Base-by-base conservation (phyloP, 768 basidiomycete species). In the Psilocybe tampanensis region DNA sequence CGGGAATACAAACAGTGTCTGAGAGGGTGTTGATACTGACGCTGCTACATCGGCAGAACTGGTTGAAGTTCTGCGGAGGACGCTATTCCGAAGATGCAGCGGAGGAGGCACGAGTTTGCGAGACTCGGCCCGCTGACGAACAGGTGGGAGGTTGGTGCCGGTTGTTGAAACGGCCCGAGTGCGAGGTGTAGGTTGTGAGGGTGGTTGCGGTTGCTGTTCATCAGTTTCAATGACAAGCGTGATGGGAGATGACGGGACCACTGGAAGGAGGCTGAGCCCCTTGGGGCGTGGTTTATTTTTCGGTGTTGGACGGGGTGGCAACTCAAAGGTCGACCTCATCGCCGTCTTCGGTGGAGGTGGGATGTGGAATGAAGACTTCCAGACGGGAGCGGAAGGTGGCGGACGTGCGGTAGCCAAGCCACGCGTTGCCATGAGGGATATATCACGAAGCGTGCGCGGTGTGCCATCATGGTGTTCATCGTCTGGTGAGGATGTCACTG, bases 1-100 rank as follows among this genome's bases (percentile, higher is more conserved):
- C 1, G 92, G 92, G 67, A 94, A 94, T 34, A 94, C 86, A 63
- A 94, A 93, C 44, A 94, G 78, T 0, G 92, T 94, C 68, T 94
- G 92, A 1, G 91, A 90, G 29, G 89, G 88, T 32, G 86, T 81
- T 17, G 70, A 66, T 3, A 64, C 51, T 13, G 12, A 13, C 36
- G 55, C 39, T 52, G 65, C 67, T 22, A 71, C 61, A 26, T 67
- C 60, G n/a, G 64, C 56, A 52, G 66, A 66, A 51, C 66, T 56
- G 45, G 60, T 65, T 47, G 73, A 71, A 26, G 70, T 62, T 60
- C 72, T 74, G 48, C 68, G 69, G 44, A 76, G 59, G 4, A 75
- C 61, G 58, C 61, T 70, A 60, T 67, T 73, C 19, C 79, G 74
- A 7, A 88, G 74, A 53, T 82, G 80, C 19, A 88, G 78, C 12